Percentiles rank a stretch among this genome's conserved stretches.
Conservation (phyloP, 2,329 filamentous ascomycete species). For the Pseudocercospora pini-densiflorae region DNA sequence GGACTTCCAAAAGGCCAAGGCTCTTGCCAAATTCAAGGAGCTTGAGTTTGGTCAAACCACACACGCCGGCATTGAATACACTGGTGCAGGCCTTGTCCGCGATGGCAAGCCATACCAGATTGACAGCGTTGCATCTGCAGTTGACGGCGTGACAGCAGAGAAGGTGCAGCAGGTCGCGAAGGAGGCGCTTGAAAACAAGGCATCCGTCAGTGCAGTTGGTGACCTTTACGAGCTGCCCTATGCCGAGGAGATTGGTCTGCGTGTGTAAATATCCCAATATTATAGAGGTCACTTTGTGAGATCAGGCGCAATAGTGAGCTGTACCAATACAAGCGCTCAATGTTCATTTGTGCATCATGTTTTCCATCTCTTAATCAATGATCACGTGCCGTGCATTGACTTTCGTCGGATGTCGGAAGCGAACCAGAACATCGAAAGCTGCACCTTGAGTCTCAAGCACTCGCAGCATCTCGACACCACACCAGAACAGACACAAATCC, state of each 20-base stretch:
- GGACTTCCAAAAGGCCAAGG: conserved; percentile 87
- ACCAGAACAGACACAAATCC: conserved; percentile 7
- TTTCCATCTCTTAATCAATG: neutral
- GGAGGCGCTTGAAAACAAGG: conserved; percentile 83
- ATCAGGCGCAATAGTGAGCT: conserved; percentile 37
- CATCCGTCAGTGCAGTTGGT: conserved; percentile 85
- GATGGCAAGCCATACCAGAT: conserved; percentile 84
- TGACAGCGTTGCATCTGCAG: conserved; percentile 74
- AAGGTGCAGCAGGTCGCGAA: conserved; percentile 92
- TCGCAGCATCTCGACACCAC: conserved; percentile 16
- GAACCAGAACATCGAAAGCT: neutral
- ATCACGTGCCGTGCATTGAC: conserved; percentile 7
- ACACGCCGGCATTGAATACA: conserved; percentile 76
- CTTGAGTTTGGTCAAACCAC: conserved; percentile 81
- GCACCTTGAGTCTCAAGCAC: conserved; percentile 12
- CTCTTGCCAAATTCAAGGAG: conserved; percentile 90
- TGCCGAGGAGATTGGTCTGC: conserved; percentile 91
- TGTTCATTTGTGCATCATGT: conserved; percentile 10
- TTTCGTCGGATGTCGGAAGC: neutral
- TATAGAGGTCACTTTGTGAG: conserved; percentile 35
- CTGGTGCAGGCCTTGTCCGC: conserved; percentile 82
- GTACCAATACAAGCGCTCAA: conserved; percentile 38
- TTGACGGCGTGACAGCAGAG: conserved; percentile 81
- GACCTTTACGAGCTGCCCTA: conserved; percentile 91
- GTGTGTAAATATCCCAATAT: conserved; percentile 70